Conservation (phyloP, 495 filamentous ascomycete genomes). For the Lichina pygmaea region DNA sequence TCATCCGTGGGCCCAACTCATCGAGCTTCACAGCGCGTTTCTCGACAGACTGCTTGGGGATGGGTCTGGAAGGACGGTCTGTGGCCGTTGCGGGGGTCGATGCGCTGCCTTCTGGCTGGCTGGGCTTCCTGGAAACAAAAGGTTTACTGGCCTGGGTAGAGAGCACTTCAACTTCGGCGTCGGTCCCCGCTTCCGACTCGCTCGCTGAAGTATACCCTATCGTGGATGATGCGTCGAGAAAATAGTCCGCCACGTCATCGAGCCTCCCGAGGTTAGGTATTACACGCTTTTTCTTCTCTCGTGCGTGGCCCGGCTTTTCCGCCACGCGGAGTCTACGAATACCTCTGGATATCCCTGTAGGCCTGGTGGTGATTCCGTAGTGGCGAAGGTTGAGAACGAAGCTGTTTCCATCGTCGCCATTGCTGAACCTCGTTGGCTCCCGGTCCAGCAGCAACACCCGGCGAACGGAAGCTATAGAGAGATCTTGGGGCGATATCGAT, state of each 20-base stretch:
- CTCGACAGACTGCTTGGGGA: slow-evolving; percentile 21
- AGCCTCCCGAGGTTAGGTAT: slow-evolving; percentile 77
- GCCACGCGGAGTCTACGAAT: slow-evolving; percentile 71
- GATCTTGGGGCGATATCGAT: slow-evolving; percentile 76
- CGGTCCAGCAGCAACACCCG: slow-evolving; percentile 78
- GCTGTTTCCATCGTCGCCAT: slow-evolving; percentile 24
- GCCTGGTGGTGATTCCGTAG: slow-evolving; percentile 78
- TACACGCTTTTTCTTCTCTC: slow-evolving; percentile 33
- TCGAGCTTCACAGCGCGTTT: slow-evolving; percentile 74
- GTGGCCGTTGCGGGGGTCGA: slow-evolving; percentile 10
- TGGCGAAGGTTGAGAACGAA: slow-evolving; percentile 84
- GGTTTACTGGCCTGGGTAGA: slow-evolving; percentile 43
- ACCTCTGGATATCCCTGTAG: slow-evolving; percentile 54
- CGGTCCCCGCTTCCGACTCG: slow-evolving; percentile 77
- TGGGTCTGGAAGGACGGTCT: not conserved
- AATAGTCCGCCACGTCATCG: slow-evolving; percentile 84
- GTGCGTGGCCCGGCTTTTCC: slow-evolving; percentile 27
- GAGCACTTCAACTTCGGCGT: slow-evolving; percentile 82
- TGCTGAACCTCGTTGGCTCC: slow-evolving; percentile 18
- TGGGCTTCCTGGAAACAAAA: slow-evolving; percentile 31
- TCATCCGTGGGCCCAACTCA: slow-evolving; percentile 78
- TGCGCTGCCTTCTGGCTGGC: slow-evolving; percentile 18
- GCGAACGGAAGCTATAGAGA: slow-evolving; percentile 65
- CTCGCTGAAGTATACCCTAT: slow-evolving; percentile 77
- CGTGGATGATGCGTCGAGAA: slow-evolving; percentile 59